These are phyloP conservation scores for Coniella lustricola DNA, from an alignment of 2,329 filamentous ascomycete genomes.

Conservation along the genomic window DNA sequence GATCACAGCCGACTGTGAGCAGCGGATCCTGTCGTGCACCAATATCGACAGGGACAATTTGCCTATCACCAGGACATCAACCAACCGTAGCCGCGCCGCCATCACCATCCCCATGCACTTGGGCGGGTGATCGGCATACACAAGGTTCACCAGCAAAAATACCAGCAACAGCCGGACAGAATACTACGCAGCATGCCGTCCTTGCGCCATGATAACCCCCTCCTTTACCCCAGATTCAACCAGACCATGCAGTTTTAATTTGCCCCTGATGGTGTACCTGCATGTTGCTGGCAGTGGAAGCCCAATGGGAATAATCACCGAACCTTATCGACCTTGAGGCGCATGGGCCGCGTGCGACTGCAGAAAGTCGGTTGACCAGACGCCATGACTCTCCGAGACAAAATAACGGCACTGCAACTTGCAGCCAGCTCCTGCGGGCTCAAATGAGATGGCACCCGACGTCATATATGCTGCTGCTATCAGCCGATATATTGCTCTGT, in stretches of 20 bases:
- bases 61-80: background rate
- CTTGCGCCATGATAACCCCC: background rate
- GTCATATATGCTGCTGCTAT: background rate
- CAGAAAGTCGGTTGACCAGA: background rate
- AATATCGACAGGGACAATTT: background rate
- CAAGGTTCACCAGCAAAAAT: no score
- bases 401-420: background rate
- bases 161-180: no score
- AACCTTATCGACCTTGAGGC: background rate
- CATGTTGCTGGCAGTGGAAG: background rate
- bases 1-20: background rate
- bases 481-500: background rate
- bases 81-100: background rate
- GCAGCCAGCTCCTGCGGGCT: constrained; percentile 3
- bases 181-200: background rate
- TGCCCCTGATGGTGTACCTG: constrained; percentile 1
- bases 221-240: background rate
- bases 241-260: background rate
- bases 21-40: background rate
- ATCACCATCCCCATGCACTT: background rate
- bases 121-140: constrained; percentile 4
- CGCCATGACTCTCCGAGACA: background rate
- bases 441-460: background rate
- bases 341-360: background rate
- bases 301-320: background rate